Evolutionary conservation across 306 rosid species (phyloP).

Genomic region (Medicago ruthenica): DNA sequence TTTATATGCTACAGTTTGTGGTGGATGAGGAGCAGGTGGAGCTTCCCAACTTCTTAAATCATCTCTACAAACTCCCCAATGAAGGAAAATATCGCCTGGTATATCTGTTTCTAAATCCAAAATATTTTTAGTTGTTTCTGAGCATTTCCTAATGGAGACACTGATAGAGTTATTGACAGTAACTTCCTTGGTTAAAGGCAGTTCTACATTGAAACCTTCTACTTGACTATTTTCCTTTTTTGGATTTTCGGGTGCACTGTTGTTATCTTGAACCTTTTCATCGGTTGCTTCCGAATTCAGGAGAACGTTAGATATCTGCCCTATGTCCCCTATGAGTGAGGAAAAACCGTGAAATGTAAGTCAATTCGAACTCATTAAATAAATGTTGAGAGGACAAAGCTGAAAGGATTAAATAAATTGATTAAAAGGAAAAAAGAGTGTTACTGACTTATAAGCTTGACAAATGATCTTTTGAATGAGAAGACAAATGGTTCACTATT

Average conservation of each 20-base stretch:
- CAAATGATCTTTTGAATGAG: constrained; percentile 25
- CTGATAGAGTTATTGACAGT: constrained; percentile 54
- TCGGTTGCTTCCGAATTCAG: constrained; percentile 52
- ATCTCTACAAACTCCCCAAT: constrained; percentile 94
- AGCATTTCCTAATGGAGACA: constrained; percentile 67
- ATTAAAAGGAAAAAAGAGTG: constrained; percentile 9
- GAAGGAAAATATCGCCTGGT: constrained; percentile 72
- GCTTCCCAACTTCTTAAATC: constrained; percentile 79
- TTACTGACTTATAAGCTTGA: constrained; percentile 29
- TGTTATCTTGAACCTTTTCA: constrained; percentile 48
- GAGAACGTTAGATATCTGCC: constrained; percentile 61
- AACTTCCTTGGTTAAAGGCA: constrained; percentile 68
- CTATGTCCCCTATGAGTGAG: constrained; percentile 66
- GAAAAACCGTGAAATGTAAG: constrained; percentile 38
- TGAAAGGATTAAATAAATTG: background rate
- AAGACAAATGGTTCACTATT: constrained; percentile 24
- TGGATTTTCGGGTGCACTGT: constrained; percentile 46
- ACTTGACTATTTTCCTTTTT: constrained; percentile 50
- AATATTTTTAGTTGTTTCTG: constrained; percentile 69
- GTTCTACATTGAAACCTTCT: constrained; percentile 77
- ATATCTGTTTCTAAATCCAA: constrained; percentile 77
- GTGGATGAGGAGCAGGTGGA: constrained; percentile 79
- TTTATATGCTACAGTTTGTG: constrained; percentile 69
- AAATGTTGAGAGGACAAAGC: constrained; percentile 36
- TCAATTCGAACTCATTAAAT: constrained; percentile 46